These are phyloP conservation scores for Kodamaea sagamina DNA, from an alignment of 805 yeast species.

Conservation along the genomic window DNA sequence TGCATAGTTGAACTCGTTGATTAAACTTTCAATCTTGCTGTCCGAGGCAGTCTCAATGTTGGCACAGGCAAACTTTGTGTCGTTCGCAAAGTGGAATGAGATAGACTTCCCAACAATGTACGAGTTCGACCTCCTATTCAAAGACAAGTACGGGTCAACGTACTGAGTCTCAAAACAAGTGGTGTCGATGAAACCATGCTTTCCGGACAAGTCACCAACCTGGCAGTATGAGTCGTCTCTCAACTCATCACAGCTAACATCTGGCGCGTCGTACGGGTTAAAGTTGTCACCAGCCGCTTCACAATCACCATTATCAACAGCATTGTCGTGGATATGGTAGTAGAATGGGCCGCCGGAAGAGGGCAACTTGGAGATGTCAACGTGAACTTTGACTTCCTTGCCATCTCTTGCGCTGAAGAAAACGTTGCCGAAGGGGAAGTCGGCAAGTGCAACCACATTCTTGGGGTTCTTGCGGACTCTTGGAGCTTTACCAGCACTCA, in stretches of 20 bases:
- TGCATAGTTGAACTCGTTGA: constrained; percentile 10
- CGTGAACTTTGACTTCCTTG: constrained; percentile 63
- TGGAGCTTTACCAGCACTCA: constrained; percentile 47
- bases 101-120: constrained; percentile 59
- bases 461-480: constrained; percentile 49
- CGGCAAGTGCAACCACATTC: constrained; percentile 56
- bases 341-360: constrained; percentile 64
- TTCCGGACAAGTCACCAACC: constrained; percentile 77
- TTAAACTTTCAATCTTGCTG: constrained; percentile 10
- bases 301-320: constrained; percentile 44
- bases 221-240: constrained; percentile 59
- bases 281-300: constrained; percentile 57
- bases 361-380: constrained; percentile 72
- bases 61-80: constrained; percentile 64
- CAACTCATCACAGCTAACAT: constrained; percentile 45
- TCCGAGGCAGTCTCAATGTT: constrained; percentile 43
- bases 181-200: constrained; percentile 71
- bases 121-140: constrained; percentile 56
- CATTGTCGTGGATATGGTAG: constrained; percentile 65
- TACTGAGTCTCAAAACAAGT: constrained; percentile 67
- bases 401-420: constrained; percentile 59
- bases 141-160: constrained; percentile 64
- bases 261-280: constrained; percentile 62
- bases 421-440: constrained; percentile 56
- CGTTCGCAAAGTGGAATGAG: constrained; percentile 54